A percentile compares a stretch with the other conserved stretches of the same genome.
phyloP scores from a whole-genome alignment of 2,329 filamentous ascomycete species.

The Lasiodiplodia sp. region DNA sequence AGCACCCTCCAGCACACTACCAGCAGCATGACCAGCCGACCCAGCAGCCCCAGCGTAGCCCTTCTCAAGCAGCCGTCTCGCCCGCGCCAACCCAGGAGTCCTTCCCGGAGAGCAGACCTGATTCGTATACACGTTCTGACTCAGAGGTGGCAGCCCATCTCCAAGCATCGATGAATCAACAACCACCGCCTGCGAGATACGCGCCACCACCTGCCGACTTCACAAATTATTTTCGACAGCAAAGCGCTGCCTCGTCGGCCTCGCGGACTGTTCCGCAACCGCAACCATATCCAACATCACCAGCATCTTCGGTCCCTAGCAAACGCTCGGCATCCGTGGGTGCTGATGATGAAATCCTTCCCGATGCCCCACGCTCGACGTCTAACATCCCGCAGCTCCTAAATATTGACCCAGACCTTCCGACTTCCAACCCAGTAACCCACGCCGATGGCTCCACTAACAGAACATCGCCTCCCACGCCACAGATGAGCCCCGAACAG shows the following conservation, averaged over 20 bases:
- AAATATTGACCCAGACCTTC: conserved; percentile 24
- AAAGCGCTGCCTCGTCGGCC: conserved; percentile 6
- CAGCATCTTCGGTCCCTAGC: conserved; percentile 27
- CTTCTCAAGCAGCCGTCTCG: conserved; percentile 18
- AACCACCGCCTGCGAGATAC: conserved; percentile 9
- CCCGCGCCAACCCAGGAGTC: conserved; percentile 24
- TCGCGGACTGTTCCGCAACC: conserved; percentile 17
- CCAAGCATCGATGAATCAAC: conserved; percentile 21
- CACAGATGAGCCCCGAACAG: conserved; percentile 29
- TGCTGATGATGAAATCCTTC: conserved; percentile 14
- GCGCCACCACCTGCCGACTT: conserved; percentile 27
- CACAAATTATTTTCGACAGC: conserved; percentile 24
- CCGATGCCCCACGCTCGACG: conserved; percentile 20
- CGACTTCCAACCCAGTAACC: conserved; percentile 1
- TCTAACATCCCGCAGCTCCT: conserved; percentile 27
- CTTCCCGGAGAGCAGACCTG: conserved; percentile 19
- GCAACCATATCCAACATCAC: conserved; percentile 28
- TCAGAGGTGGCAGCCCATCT: conserved; percentile 28
- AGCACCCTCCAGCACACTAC: conserved; percentile 25
- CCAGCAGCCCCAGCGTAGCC: conserved; percentile 22
- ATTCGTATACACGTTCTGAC: conserved; percentile 24
- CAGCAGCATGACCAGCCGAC: conserved; percentile 13
- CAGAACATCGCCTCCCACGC: conserved; percentile 11
- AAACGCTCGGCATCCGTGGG: conserved; percentile 23
- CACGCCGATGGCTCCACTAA: conserved; percentile 1